Evolutionary conservation across 345 rosid genomes (phyloP).

Genomic region (Salix udensis): DNA sequence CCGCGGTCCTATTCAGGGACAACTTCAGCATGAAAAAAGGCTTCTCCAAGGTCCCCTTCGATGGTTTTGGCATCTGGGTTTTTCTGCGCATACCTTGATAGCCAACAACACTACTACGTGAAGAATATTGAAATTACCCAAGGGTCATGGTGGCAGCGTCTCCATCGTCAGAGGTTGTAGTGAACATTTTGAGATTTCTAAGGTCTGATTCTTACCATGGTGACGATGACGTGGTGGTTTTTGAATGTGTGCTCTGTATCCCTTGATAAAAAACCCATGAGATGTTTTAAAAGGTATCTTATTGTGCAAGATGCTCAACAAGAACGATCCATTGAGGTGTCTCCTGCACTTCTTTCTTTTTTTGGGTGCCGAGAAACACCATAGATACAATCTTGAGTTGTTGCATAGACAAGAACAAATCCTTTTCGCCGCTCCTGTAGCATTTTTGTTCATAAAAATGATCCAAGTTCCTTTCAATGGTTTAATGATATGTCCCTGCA

Average conservation of each 20-base stretch:
- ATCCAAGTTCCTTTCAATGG: constrained; percentile 72
- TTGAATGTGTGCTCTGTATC: neutral
- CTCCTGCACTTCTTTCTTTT: constrained; percentile 7
- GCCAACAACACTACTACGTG: constrained; percentile 93
- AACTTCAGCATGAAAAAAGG: too few relatives aligned
- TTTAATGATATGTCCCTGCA: constrained; percentile 72
- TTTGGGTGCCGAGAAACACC: constrained; percentile 11
- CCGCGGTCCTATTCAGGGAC: constrained; percentile 87
- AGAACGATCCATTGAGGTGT: constrained; percentile 36
- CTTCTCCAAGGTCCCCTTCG: constrained; percentile 95
- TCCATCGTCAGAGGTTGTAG: constrained; percentile 43
- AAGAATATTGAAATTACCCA: constrained; percentile 47
- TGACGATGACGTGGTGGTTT: constrained; percentile 22
- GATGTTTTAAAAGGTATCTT: neutral
- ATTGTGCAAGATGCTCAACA: neutral
- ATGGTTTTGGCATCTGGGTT: constrained; percentile 96
- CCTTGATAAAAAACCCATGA: constrained; percentile 37
- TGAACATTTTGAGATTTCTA: constrained; percentile 61
- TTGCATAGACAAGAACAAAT: constrained; percentile 38
- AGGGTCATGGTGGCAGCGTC: constrained; percentile 28
- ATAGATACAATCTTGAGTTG: constrained; percentile 7
- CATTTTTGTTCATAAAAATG: constrained; percentile 90
- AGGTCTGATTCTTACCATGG: constrained; percentile 50
- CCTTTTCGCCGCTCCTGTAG: constrained; percentile 42
- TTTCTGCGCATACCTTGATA: constrained; percentile 99